Conservation (phyloP, 2,329 filamentous ascomycete genomes). For the Arthrobotrys entomopaga region DNA sequence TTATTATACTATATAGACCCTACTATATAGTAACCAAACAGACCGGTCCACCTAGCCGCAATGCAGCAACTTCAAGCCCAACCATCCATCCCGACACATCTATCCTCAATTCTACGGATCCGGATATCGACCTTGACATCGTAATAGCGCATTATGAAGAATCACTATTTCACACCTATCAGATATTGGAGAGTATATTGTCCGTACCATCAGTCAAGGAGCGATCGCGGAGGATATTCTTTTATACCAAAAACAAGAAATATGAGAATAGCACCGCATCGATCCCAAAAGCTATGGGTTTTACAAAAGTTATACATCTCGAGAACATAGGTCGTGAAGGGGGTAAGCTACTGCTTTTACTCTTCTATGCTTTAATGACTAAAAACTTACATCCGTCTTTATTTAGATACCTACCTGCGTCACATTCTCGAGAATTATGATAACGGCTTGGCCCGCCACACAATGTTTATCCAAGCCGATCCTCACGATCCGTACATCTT, state of each 20-base stretch:
- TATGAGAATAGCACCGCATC: background rate
- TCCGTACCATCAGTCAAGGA: background rate
- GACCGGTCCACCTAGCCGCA: too few relatives aligned
- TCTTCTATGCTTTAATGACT: background rate
- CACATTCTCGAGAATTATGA: constrained; percentile 2
- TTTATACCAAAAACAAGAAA: constrained; percentile 1
- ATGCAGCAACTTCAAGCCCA: too few relatives aligned
- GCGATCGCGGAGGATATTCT: background rate
- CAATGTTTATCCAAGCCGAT: constrained; percentile 3
- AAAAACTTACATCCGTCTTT: background rate
- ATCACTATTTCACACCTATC: background rate
- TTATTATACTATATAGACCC: too few relatives aligned
- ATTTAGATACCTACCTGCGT: background rate
- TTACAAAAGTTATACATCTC: background rate
- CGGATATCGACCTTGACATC: background rate
- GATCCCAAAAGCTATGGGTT: background rate
- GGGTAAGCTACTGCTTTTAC: background rate
- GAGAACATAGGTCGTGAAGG: background rate
- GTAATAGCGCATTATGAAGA: background rate
- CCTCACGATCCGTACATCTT: background rate
- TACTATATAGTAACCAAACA: too few relatives aligned
- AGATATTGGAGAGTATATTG: background rate
- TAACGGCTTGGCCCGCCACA: background rate
- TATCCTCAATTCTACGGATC: too few relatives aligned
- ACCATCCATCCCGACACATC: too few relatives aligned